Conservation (phyloP, 345 rosid species). For the Gossypium stocksii region DNA sequence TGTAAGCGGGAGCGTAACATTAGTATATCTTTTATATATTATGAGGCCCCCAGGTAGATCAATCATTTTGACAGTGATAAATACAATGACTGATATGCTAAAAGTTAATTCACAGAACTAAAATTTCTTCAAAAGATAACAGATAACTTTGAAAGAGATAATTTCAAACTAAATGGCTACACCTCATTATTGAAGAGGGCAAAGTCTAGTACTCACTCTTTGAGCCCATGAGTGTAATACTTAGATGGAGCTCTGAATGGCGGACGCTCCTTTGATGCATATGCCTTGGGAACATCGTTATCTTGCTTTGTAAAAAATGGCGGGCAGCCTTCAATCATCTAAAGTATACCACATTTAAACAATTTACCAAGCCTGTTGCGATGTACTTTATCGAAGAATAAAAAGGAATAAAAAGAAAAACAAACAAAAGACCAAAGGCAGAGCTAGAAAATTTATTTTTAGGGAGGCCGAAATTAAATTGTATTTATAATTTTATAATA, state of each 20-base stretch:
- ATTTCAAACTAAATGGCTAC: neutral
- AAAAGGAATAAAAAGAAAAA: neutral
- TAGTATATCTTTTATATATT: neutral
- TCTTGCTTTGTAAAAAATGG: constrained; percentile 70
- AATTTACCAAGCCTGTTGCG: constrained; percentile 4
- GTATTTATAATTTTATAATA: too few species aligned
- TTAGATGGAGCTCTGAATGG: constrained; percentile 70
- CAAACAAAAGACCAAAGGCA: neutral
- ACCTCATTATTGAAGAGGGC: neutral
- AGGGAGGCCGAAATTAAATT: too few species aligned
- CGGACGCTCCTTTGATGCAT: constrained; percentile 50
- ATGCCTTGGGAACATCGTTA: constrained; percentile 53
- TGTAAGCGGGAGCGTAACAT: constrained; percentile 20
- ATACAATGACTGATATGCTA: neutral
- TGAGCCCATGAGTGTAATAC: constrained; percentile 75
- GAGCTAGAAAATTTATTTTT: too few species aligned
- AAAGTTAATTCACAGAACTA: neutral
- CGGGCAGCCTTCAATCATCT: constrained; percentile 86
- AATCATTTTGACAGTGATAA: neutral
- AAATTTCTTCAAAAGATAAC: neutral
- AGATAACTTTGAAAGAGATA: neutral
- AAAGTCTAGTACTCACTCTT: constrained; percentile 44
- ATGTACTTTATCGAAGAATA: neutral
- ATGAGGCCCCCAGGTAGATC: neutral
- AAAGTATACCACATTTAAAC: constrained; percentile 17